Evolutionary conservation across 495 filamentous ascomycete species (phyloP), one percentile per base, ranked within the genome.

Genomic region (Xylaria flabelliformis): DNA sequence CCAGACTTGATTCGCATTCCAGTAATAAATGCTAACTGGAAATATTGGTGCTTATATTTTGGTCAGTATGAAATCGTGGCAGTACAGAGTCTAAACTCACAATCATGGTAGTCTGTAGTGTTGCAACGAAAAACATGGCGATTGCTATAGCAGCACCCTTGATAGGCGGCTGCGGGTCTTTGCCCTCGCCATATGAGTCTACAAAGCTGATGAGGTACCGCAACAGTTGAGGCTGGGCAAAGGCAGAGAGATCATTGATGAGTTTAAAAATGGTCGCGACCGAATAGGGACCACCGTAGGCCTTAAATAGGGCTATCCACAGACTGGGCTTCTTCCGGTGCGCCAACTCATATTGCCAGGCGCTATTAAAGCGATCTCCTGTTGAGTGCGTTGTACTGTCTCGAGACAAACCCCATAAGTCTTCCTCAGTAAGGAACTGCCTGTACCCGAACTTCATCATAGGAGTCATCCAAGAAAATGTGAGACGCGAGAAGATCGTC

Each of bases 391-490:
- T 97, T 5, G 90, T 92, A 80, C 98, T 95, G 64, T 86, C 85
- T 71, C 88, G 90, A 17, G 95, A 89, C 50, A 99, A 87, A 74
- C 92, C 95, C 96, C 96, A 99, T 59, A 99, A 87, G 81, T 99
- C 96, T 71, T 99, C 93, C 81, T 99, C 95, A 6, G 94, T 97
- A 64, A 99, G 86, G 78, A 88, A 99, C 67, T 94, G 89, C 75
- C 91, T 92, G 82, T 99, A 98, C 21, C 97, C 97, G 82, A 91
- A 90, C 76, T 91, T 94, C 97, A 99, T 99, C 88, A 98, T 82
- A 19, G 95, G 94, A 0, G 97, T 99, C 94, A 99, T 97, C 97
- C 97, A 99, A 69, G 92, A 89, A 79, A 99, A 99, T 12, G 95
- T 97, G 41, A 99, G 88, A 50, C 93, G 89, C 12, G 95, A 97